These are phyloP conservation scores for Gentiana dahurica DNA, from an alignment of 257 asterid genomes.

Conservation along the genomic window DNA sequence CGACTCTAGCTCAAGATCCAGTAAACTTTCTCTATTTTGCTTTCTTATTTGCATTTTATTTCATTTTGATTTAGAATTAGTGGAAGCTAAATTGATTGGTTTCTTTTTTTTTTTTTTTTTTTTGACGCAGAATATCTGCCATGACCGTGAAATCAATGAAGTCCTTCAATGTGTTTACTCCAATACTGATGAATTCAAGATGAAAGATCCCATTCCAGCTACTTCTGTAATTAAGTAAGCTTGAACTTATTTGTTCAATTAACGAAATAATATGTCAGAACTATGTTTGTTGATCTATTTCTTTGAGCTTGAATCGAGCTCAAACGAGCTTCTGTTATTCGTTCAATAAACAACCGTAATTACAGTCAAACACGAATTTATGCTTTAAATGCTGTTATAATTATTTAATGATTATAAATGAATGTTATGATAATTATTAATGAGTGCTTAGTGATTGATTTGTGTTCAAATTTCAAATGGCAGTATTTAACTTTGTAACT, in stretches of 20 bases:
- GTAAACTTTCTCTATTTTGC: neutral
- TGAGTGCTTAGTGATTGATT: neutral
- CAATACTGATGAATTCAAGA: slow-evolving; percentile 3
- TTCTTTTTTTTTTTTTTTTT: neutral
- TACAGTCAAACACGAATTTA: too few relatives aligned
- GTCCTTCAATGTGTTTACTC: slow-evolving; percentile 4
- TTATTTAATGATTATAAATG: too few relatives aligned
- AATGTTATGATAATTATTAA: neutral
- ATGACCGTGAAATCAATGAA: slow-evolving; percentile 3
- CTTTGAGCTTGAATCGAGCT: too few relatives aligned
- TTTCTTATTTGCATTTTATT: neutral
- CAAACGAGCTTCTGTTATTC: too few relatives aligned
- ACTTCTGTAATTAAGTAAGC: slow-evolving; percentile 9
- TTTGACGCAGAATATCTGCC: slow-evolving; percentile 3
- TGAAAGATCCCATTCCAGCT: neutral
- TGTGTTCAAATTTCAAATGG: too few relatives aligned
- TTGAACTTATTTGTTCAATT: neutral
- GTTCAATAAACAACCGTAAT: too few relatives aligned
- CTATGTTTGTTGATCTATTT: neutral
- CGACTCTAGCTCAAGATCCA: neutral
- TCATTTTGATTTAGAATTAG: too few relatives aligned
- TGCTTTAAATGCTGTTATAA: too few relatives aligned
- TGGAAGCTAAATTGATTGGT: neutral
- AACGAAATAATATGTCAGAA: too few relatives aligned
- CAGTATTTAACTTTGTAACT: too few relatives aligned